Base-by-base conservation (phyloP, 495 filamentous ascomycete genomes). In the Penicillium malachiteum region DNA sequence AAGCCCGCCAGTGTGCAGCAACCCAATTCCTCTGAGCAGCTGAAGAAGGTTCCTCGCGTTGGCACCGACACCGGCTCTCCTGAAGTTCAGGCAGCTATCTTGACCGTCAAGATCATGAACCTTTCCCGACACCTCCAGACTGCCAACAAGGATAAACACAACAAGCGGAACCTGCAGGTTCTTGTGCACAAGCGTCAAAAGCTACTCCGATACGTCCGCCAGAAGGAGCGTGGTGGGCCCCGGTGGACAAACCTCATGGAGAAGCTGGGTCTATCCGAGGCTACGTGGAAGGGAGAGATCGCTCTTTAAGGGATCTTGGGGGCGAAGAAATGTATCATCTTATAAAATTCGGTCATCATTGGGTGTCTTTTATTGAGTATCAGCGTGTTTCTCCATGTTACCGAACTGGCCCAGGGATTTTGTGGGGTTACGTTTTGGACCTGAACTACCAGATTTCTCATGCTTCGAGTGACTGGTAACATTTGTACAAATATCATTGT, bases 11-110 rank as follows among this genome's bases (percentile, higher is more conserved):
- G 66, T 41, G 52, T 69, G 33, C 41, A 60, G 46, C 53, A 70
- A 43, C 48, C 57, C 65, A 31, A 62, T 56, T 37, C 64, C 59
- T 12, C 56, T 69, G 6, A 56, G 54, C 13, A 67, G 68, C 37
- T 58, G 4, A 65, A 76, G 43, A 80, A 81, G 66, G 87, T 82
- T 0, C 83, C 84, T 14, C 86, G 94, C 6, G 86, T 87, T 11
- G 94, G 94, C 0, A 87, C 85, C 0, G 94, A 99, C 70, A 97
- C 92, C 9, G 94, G 94, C 3, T 93, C 88, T 51, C 87, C 88
- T 16, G 94, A 99, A 72, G 94, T 99, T 43, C 94, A 99, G 78
- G 91, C 92, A 58, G 92, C 91, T n/a, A 94, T 99, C 59, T 72
- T 99, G 68, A 99, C 94, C 8, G 82, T 90, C 45, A 97, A 97